Conservation (phyloP, 2,329 filamentous ascomycete genomes). For the Epichloe baconii region DNA sequence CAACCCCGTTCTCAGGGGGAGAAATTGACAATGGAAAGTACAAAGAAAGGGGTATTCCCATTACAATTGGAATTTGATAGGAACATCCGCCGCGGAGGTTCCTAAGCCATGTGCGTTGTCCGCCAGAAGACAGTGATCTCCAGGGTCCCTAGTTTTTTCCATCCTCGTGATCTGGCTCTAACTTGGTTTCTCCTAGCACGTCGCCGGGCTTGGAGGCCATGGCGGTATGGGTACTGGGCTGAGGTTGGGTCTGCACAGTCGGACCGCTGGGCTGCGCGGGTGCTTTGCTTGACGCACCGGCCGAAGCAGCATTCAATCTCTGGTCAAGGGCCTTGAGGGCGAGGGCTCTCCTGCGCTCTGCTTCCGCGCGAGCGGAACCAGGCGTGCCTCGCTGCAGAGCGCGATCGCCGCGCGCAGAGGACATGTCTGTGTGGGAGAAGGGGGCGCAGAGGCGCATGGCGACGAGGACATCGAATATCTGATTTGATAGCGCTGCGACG, state of each 20-base stretch:
- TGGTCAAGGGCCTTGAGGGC: conserved; percentile 89
- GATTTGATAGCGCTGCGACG: conserved; percentile 58
- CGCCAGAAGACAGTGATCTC: neutral
- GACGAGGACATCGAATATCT: conserved; percentile 63
- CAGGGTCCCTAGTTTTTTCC: conserved; percentile 14
- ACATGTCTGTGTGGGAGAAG: conserved; percentile 70
- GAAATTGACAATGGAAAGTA: too few relatives aligned
- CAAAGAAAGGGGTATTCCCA: too few relatives aligned
- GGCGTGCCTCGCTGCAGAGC: conserved; percentile 42
- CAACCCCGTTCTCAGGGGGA: too few relatives aligned
- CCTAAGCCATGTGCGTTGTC: too few relatives aligned
- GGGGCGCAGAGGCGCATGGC: conserved; percentile 63
- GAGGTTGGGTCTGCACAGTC: conserved; percentile 43
- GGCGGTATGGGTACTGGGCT: conserved; percentile 40
- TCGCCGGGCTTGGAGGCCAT: conserved; percentile 41
- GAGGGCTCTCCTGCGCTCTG: conserved; percentile 75
- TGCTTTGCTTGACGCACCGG: conserved; percentile 23
- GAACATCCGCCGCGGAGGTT: neutral
- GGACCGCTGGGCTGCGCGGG: conserved; percentile 33
- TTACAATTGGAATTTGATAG: too few relatives aligned
- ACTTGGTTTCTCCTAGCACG: conserved; percentile 57
- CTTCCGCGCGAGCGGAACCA: conserved; percentile 71
- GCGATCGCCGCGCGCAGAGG: conserved; percentile 54
- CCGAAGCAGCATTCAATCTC: conserved; percentile 71
- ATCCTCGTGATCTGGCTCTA: conserved; percentile 48